phyloP scores from a whole-genome alignment of 495 filamentous ascomycete genomes.

The Aspergillus ostianus region DNA sequence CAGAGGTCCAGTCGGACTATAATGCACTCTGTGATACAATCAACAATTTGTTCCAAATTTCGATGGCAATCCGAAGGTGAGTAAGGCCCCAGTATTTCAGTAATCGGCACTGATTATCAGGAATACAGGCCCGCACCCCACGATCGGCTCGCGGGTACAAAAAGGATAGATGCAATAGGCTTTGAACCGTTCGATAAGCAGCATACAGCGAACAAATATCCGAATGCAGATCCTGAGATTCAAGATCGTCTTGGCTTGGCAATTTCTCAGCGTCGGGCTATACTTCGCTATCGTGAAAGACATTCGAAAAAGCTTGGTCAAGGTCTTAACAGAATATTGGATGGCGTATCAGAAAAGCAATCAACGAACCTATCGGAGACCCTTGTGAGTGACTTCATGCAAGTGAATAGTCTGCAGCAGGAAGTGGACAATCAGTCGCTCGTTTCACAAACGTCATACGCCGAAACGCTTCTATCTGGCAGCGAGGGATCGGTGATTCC shows the following conservation, averaged over 20 bases:
- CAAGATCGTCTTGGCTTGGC: constrained; percentile 16
- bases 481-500: constrained; percentile 2
- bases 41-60: constrained; percentile 23
- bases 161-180: constrained; percentile 4
- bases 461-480: not conserved
- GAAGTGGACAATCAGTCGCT: not conserved
- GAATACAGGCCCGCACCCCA: constrained; percentile 20
- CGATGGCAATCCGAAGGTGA: constrained; percentile 21
- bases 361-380: constrained; percentile 14
- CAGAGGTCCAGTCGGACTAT: no score
- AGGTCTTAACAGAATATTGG: constrained; percentile 3
- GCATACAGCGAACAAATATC: constrained; percentile 19
- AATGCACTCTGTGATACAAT: constrained; percentile 7
- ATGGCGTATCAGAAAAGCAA: not conserved
- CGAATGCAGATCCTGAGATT: not conserved
- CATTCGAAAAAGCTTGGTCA: constrained; percentile 17
- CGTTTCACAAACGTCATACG: constrained; percentile 14
- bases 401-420: not conserved
- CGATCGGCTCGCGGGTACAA: constrained; percentile 15
- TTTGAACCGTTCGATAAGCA: constrained; percentile 14
- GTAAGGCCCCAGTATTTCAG: no score
- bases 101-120: not conserved
- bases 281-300: constrained; percentile 19
- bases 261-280: constrained; percentile 16
- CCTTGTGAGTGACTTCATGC: not conserved